These are phyloP conservation scores for Microsporum audouinii DNA, from an alignment of 2,329 filamentous ascomycete genomes.

Conservation along the genomic window DNA sequence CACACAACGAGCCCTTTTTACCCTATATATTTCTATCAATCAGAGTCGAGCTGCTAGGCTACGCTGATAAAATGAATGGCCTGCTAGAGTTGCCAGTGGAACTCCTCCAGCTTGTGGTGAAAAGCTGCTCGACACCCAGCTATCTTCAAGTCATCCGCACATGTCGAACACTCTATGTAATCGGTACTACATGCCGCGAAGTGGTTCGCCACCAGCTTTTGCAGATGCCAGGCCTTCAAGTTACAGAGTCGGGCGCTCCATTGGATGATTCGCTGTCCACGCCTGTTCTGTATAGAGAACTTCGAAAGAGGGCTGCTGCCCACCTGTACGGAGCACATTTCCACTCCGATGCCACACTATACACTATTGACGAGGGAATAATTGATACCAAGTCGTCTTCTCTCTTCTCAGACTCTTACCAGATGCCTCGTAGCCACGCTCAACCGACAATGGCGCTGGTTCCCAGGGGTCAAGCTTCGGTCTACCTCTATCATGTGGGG, in stretches of 20 bases:
- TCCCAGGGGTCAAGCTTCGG: constrained; percentile 6
- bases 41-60: not conserved
- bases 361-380: constrained; percentile 18
- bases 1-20: no score
- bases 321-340: constrained; percentile 30
- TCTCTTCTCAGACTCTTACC: constrained; percentile 1
- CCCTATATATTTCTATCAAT: no score
- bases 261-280: constrained; percentile 14
- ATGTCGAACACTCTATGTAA: constrained; percentile 26
- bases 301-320: constrained; percentile 22
- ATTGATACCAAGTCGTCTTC: constrained; percentile 28
- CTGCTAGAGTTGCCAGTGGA: constrained; percentile 29
- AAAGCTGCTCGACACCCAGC: constrained; percentile 23
- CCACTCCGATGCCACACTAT: constrained; percentile 22
- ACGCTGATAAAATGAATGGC: not conserved
- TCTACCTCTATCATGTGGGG: constrained; percentile 21
- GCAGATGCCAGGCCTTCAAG: constrained; percentile 19
- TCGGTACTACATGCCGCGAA: constrained; percentile 27
- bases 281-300: constrained; percentile 22
- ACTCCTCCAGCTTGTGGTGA: constrained; percentile 30
- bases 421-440: not conserved
- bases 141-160: constrained; percentile 30
- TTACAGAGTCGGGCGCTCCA: not conserved
- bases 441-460: not conserved
- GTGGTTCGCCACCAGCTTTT: constrained; percentile 28